Evolutionary conservation across 345 rosid species (phyloP), one percentile per base, ranked within the genome.

Genomic region (Mangifera indica): DNA sequence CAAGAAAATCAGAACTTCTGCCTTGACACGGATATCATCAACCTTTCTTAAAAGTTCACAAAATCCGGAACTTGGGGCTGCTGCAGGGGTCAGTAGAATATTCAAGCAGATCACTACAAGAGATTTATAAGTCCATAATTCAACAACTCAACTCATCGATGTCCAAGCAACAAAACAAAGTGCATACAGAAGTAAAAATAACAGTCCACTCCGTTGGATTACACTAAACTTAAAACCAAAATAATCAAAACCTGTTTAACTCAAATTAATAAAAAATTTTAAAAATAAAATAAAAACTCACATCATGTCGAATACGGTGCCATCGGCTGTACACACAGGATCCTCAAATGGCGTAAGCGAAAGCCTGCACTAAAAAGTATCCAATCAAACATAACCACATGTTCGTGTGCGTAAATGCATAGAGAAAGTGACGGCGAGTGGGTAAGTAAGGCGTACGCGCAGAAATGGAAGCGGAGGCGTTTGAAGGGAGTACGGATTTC

Each of bases 381-480:
- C n/a, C 24, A 65, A 37, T 2, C 18, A 67, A 63, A 1, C 60
- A 26, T 20, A 48, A 40, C 46, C 29, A 21, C 1, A 24, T 32
- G 34, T 32, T 32, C 34, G 3, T 34, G 5, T 34, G 37, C 5
- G 37, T 32, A 66, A 20, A 29, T 44, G 32, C 15, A 18, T 1
- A 24, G 34, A 18, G 9, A 51, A 8, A 3, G 6, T 46, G 10
- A 24, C n/a, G n/a, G 25, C 17, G 15, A 55, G 51, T 21, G 20
- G 18, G 25, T 60, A 34, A 34, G 54, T 14, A 68, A 44, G 26
- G 61, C 81, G 32, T 85, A 92, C 98, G 97, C 93, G 99, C 98
- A 95, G 87, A 96, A 92, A 66, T 91, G 89, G 91, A 88, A 92
- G 60, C 97, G 98, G 56, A 95, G 96, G 73, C 96, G 91, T 75